Conservation (phyloP, 352 stramenopile genomes). For the Globisporangium nodosum region DNA sequence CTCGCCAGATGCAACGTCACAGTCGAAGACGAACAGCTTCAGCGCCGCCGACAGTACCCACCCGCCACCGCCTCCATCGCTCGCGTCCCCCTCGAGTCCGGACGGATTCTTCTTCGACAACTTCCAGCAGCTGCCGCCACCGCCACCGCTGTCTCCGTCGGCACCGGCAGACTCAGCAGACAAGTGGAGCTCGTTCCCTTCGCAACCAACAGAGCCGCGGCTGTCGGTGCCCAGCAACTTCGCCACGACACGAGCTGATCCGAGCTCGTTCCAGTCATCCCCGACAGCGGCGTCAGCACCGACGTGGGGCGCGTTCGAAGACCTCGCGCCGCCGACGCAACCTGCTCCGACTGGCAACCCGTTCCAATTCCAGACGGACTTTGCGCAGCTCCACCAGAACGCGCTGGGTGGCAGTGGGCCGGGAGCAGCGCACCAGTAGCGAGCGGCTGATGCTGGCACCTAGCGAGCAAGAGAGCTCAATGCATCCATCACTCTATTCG, state of each 20-base stretch:
- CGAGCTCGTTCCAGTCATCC: neutral
- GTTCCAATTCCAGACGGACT: constrained; percentile 16
- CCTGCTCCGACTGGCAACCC: neutral
- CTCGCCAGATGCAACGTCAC: neutral
- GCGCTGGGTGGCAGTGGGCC: constrained; percentile 7
- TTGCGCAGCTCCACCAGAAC: constrained; percentile 19
- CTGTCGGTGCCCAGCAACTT: constrained; percentile 3
- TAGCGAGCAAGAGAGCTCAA: neutral
- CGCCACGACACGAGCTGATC: constrained; percentile 3
- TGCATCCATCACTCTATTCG: neutral
- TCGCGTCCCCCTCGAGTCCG: constrained; percentile 7
- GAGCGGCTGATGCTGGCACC: too few species aligned
- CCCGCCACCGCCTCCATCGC: constrained; percentile 4
- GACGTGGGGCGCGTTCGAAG: constrained; percentile 9
- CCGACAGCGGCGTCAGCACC: neutral
- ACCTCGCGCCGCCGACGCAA: constrained; percentile 5
- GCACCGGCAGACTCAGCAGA: constrained; percentile 5
- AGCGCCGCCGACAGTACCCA: neutral
- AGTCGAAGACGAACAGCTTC: neutral
- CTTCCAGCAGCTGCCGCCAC: constrained; percentile 2
- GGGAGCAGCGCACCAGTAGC: neutral
- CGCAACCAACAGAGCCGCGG: neutral
- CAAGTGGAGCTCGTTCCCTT: constrained; percentile 2
- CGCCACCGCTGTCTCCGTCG: neutral
- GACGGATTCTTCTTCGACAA: constrained; percentile 9